Base-by-base conservation (phyloP, 2,329 filamentous ascomycete genomes). In the Zasmidium citrigriseum region DNA sequence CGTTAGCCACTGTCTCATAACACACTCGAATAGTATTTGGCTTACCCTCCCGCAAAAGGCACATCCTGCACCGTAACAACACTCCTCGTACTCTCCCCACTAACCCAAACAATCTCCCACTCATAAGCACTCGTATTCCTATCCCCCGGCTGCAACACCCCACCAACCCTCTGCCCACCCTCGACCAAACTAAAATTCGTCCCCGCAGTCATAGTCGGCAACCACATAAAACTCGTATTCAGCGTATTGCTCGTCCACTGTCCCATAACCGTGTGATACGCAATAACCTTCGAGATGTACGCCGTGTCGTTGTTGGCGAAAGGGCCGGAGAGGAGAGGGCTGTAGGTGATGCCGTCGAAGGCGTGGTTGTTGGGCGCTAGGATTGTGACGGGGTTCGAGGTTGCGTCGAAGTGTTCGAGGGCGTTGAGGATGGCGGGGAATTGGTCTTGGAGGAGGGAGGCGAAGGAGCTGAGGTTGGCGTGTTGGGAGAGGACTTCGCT, bases 131-230 rank as follows among this genome's bases (percentile, higher is more conserved):
- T 49, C 21, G 47, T 27, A 57, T 52, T 60, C 27, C 29, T 48
- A 60, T 23, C 22, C 18, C 10, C 41, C 45, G 34, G 55, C 51
- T n/a, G 54, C 49, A 56, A 46, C 21, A 23, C 54, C 57, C 82
- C 70, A 56, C 79, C 72, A 22, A 84, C 75, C 54, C 76, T 75
- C 63, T 83, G 81, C 1, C 82, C 82, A 45, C 72, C 73, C 3
- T 79, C 79, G 38, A 84, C 79, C 65, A 81, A 82, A 34, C 76
- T 79, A 70, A 76, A 83, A 21, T 64, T 68, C 10, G 72, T 34
- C 41, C 74, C 71, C 5, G 68, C 74, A 48, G 84, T 73, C 18
- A 82, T 73, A 1, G 80, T 82, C 25, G 76, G 69, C 29, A 76
- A 70, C 55, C 81, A 78, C 1, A 70, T 59, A 34, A 83, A 73